A percentile compares a stretch with the other conserved stretches of the same genome.
These are phyloP conservation scores for Acarospora socialis DNA, from an alignment of 2,329 filamentous ascomycete genomes.

Conservation along the genomic window DNA sequence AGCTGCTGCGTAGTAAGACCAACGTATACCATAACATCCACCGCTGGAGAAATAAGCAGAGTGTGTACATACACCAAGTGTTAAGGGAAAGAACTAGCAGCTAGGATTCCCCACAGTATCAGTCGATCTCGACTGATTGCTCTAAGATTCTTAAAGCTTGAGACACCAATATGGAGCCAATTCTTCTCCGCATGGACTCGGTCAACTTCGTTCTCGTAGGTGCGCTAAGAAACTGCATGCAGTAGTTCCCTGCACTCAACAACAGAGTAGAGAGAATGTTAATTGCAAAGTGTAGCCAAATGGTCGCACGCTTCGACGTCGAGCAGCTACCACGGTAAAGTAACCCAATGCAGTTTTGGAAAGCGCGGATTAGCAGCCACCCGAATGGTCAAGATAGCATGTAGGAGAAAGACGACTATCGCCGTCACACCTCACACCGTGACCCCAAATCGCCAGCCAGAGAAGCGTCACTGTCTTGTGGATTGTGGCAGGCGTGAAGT, in stretches of 20 bases:
- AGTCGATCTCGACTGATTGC: no score
- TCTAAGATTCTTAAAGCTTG: no score
- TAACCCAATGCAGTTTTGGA: constrained; percentile 4
- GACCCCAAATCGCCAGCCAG: no score
- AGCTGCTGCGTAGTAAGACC: no score
- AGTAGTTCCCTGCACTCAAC: constrained; percentile 22
- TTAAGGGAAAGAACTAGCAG: no score
- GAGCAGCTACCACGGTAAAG: constrained; percentile 6
- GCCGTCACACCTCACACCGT: no score
- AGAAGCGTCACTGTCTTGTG: no score
- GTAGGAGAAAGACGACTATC: constrained; percentile 2
- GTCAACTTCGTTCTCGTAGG: constrained; percentile 22
- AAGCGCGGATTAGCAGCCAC: constrained; percentile 1
- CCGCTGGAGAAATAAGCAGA: no score
- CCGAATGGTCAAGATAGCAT: constrained; percentile 3
- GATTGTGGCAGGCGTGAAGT: no score
- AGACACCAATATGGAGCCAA: constrained; percentile 22
- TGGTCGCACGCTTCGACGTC: constrained; percentile 5
- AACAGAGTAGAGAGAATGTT: constrained; percentile 23
- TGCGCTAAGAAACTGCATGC: constrained; percentile 22
- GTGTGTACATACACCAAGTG: no score
- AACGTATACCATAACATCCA: no score
- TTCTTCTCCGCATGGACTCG: constrained; percentile 17
- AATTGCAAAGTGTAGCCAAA: constrained; percentile 21
- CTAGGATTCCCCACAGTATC: no score